phyloP scores from a whole-genome alignment of 306 rosid genomes.

The Hippophae gyantsensis region DNA sequence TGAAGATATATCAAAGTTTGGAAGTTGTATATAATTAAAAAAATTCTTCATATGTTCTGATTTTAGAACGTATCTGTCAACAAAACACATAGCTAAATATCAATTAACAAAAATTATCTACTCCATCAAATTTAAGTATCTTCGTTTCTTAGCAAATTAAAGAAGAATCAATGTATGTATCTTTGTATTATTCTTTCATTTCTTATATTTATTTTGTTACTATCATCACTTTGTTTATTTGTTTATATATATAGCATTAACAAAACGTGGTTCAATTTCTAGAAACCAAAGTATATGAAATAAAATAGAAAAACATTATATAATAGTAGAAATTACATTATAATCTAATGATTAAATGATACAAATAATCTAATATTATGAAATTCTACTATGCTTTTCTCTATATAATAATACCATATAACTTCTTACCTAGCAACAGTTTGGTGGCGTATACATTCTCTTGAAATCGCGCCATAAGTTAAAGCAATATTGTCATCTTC shows the following conservation, averaged over 20 bases:
- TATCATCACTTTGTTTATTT: too few species aligned
- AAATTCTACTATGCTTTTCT: too few species aligned
- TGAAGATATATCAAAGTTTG: conserved; percentile 93
- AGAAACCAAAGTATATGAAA: too few species aligned
- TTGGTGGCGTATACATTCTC: conserved; percentile 99
- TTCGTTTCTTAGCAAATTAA: neutral
- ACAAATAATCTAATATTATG: too few species aligned
- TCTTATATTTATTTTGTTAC: too few species aligned
- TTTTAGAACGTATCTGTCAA: conserved; percentile 80
- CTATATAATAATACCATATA: too few species aligned
- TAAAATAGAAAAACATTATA: too few species aligned
- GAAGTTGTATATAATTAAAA: conserved; percentile 88
- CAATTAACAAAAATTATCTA: neutral
- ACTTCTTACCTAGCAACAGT: conserved; percentile 76
- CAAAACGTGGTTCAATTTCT: too few species aligned
- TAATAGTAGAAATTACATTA: too few species aligned
- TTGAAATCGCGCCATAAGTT: conserved; percentile 90
- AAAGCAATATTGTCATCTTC: conserved; percentile 88
- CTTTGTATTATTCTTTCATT: too few species aligned
- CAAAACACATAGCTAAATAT: conserved; percentile 13
- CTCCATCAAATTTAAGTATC: neutral
- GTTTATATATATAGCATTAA: too few species aligned
- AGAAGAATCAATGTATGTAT: too few species aligned
- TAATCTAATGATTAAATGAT: neutral
- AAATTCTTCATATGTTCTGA: conserved; percentile 78